A percentile compares a stretch with the other conserved stretches of the same genome.
phyloP scores from a whole-genome alignment of 306 rosid species.

The Prunus salicina region DNA sequence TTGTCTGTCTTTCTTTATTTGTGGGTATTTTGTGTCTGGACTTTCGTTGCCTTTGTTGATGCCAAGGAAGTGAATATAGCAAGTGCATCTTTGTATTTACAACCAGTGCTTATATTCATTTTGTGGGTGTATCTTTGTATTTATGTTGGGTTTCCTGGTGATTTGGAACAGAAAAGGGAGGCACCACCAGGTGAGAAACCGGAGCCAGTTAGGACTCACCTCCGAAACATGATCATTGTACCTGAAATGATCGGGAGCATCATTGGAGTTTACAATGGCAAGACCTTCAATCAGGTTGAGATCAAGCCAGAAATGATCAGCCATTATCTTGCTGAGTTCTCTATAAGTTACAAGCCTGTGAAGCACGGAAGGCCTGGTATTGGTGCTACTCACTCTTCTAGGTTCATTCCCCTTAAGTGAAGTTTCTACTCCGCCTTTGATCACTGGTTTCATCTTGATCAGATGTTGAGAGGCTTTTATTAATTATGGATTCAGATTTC shows the following conservation, averaged over 20 bases:
- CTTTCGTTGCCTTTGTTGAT: background rate
- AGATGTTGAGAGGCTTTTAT: background rate
- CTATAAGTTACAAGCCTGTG: constrained; percentile 88
- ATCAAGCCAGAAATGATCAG: constrained; percentile 88
- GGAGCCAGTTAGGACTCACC: constrained; percentile 84
- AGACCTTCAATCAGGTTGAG: constrained; percentile 85
- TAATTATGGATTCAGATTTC: constrained; percentile 10
- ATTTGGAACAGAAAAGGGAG: constrained; percentile 60
- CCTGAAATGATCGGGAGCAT: constrained; percentile 89
- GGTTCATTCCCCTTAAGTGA: constrained; percentile 97
- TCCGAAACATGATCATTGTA: constrained; percentile 77
- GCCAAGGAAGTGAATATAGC: background rate
- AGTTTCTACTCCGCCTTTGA: background rate
- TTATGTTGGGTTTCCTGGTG: background rate
- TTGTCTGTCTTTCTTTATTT: background rate
- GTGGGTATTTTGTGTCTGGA: background rate
- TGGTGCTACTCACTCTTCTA: constrained; percentile 96
- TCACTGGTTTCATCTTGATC: background rate
- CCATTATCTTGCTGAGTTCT: constrained; percentile 86
- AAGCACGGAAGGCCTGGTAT: constrained; percentile 98
- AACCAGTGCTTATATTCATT: too few species aligned
- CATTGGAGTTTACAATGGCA: constrained; percentile 79
- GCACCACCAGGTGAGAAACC: constrained; percentile 92
- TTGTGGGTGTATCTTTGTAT: background rate
- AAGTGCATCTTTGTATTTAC: background rate